Evolutionary conservation across 192 early-diverging fungal species (phyloP), one percentile per base, ranked within the genome.

Genomic region (Backusella macrospora): DNA sequence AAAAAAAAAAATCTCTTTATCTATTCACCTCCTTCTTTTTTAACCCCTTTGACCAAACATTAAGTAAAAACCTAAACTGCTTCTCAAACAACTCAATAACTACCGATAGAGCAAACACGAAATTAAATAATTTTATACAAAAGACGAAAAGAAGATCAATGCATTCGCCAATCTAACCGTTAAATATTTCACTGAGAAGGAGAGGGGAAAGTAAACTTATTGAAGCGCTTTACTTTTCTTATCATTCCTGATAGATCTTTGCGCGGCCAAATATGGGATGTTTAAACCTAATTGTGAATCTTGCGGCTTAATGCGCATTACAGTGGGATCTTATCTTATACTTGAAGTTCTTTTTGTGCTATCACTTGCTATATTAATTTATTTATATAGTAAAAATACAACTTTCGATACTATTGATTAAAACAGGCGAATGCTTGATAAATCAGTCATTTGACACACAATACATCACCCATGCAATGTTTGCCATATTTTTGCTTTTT

Each of bases 321-420:
- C 21, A 26, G 12, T 59, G 52, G 9, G 23, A 59, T 59, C 52
- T 59, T 59, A 59, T 59, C 52, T 59, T 59, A 26, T 12, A 59
- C 21, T 59, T 59, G 4, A 59, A 10, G 52, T 23, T 23, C 29
- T 59, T 59, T 26, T 59, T 59, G 52, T 59, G 10, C 52, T 59
- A 59, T 59, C 52, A 52, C 21, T n/a, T 13, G 26, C 12, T 59
- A 52, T 26, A 59, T 59, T 2, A 4, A 26, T 59, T 59, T 59
- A 59, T 59, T 59, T 59, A 59, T 59, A 59, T 59, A 59, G 23
- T 59, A 59, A 59, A 59, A 26, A 59, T 59, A 59, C 10, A 26
- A 8, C 10, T 23, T 26, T 59, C 29, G 29, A 34, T 34, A 34
- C 29, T 34, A 34, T 59, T 59, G 23, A 26, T 23, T 59, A 10